These are phyloP conservation scores for Deakozyma indianensis DNA, from an alignment of 805 yeast species.

Conservation along the genomic window DNA sequence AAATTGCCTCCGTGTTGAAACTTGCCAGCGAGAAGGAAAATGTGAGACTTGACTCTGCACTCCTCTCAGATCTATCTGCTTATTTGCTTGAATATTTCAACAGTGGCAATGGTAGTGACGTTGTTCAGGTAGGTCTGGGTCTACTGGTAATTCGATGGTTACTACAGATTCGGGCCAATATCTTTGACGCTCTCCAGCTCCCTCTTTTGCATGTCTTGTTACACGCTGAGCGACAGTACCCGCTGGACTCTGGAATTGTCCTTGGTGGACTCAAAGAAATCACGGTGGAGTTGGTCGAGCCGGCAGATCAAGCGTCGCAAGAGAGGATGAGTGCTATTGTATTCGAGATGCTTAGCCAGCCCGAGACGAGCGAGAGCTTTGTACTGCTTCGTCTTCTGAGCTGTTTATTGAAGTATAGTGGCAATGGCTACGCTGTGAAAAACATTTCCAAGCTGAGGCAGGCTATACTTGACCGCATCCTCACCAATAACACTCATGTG, in stretches of 20 bases:
- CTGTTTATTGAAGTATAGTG: neutral
- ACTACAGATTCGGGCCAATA: constrained; percentile 6
- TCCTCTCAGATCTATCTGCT: neutral
- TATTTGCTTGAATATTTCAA: constrained; percentile 7
- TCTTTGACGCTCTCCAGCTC: neutral
- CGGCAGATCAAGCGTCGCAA: neutral
- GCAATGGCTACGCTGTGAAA: neutral
- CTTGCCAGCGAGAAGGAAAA: neutral
- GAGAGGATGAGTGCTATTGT: neutral
- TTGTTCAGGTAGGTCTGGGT: constrained; percentile 9
- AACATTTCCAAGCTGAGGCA: neutral
- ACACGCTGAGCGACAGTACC: neutral
- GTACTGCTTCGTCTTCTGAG: neutral
- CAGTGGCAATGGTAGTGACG: constrained; percentile 3
- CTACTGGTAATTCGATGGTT: constrained; percentile 11
- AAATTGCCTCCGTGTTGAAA: constrained; percentile 4
- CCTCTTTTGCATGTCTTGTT: neutral
- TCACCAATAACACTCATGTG: neutral
- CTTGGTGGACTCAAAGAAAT: neutral
- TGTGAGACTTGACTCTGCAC: neutral
- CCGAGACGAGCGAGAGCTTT: neutral
- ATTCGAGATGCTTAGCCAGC: neutral
- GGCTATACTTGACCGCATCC: neutral
- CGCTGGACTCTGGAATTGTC: neutral
- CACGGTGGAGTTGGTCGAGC: neutral